Conservation (phyloP, 169 alveolate genomes). For the Theileria luwenshuni region DNA sequence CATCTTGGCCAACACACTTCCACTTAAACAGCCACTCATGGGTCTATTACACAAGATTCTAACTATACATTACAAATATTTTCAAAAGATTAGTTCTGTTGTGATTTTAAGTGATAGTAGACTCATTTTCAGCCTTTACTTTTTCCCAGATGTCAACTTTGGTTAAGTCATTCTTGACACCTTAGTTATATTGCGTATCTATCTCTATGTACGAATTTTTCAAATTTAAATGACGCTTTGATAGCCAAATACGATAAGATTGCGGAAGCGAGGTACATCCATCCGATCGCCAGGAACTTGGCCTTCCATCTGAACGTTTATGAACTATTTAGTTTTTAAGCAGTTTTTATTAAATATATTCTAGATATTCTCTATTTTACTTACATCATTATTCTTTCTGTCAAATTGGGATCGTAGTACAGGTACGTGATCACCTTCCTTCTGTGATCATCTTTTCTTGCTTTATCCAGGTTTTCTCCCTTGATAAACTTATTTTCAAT, state of each 20-base stretch:
- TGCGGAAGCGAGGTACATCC: slow-evolving; percentile 53
- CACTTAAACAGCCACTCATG: too few species aligned
- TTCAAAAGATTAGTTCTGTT: too few species aligned
- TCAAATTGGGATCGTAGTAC: slow-evolving; percentile 52
- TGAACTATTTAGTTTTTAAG: too few species aligned
- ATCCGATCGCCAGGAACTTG: slow-evolving; percentile 61
- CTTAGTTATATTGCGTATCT: slow-evolving; percentile 29
- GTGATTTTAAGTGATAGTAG: too few species aligned
- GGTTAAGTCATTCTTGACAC: too few species aligned
- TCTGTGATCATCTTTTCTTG: slow-evolving; percentile 17
- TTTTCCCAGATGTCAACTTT: too few species aligned
- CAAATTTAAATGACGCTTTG: slow-evolving; percentile 11
- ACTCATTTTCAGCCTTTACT: too few species aligned
- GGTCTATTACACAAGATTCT: too few species aligned
- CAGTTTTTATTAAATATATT: too few species aligned
- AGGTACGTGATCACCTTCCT: slow-evolving; percentile 46
- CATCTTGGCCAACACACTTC: too few species aligned
- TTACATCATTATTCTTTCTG: slow-evolving; percentile 56
- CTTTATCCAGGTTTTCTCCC: not conserved
- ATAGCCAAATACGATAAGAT: slow-evolving; percentile 36
- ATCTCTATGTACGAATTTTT: slow-evolving; percentile 38
- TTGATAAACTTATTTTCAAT: not conserved
- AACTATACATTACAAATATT: too few species aligned
- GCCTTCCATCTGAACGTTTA: slow-evolving; percentile 38
- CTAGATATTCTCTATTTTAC: too few species aligned